A percentile compares a stretch with the other conserved stretches of the same genome.
Evolutionary conservation across 2,329 filamentous ascomycete genomes (phyloP).

Genomic region (Ceratocystis cubensis): DNA sequence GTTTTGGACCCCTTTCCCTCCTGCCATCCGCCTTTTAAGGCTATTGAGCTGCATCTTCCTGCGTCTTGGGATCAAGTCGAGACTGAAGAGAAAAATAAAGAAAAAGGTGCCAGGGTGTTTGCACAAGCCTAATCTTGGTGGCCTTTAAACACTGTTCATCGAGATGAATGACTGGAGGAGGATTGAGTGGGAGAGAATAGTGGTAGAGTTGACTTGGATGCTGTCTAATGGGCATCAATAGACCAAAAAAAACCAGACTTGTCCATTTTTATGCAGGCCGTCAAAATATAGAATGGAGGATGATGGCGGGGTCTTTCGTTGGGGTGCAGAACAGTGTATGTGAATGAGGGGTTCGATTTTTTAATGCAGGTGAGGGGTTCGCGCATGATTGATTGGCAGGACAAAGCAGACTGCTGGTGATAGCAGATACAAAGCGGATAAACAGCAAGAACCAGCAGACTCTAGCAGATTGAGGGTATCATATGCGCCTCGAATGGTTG

Average conservation of each 20-base stretch:
- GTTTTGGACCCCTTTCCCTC: background rate
- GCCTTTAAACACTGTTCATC: background rate
- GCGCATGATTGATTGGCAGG: conserved; percentile 7
- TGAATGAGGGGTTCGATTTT: background rate
- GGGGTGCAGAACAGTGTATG: background rate
- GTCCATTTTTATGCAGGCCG: background rate
- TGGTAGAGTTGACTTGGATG: background rate
- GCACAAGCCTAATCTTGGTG: background rate
- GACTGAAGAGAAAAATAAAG: background rate
- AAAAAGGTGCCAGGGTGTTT: background rate
- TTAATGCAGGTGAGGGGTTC: conserved; percentile 12
- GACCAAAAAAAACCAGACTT: too few species aligned
- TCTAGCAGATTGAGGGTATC: background rate
- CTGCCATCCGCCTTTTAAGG: background rate
- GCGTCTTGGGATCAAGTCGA: background rate
- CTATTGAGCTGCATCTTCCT: background rate
- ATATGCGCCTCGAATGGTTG: background rate
- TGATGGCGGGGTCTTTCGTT: background rate
- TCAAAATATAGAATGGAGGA: background rate
- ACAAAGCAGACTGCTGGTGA: background rate
- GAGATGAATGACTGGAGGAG: background rate
- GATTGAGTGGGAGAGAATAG: background rate
- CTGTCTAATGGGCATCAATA: background rate
- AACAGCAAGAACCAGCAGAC: background rate
- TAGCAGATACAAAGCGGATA: background rate